Evolutionary conservation across 1,284 basidiomycete species (phyloP), one percentile per base, ranked within the genome.

Genomic region (Sutorius eximius): DNA sequence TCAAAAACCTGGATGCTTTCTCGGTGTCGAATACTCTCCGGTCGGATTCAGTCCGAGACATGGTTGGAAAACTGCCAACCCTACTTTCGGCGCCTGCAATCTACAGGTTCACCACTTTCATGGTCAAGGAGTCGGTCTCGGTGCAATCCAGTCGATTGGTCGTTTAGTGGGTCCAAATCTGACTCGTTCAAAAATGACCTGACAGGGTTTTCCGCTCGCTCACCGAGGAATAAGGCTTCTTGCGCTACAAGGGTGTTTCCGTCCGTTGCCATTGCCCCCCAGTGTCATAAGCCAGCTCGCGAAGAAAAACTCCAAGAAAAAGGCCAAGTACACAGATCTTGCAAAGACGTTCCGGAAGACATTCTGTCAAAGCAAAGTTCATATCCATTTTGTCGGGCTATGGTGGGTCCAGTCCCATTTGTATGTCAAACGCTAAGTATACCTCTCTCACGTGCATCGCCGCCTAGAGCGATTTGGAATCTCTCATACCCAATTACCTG

Each of bases 401-500:
- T 76, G 73, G 73, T 72, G 45, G 40, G 63, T 59, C 16, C 50
- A 5, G 7, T 18, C 16, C 22, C 18, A 0, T 46, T 43, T 43
- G 10, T 20, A 12, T 29, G 70, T 59, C 15, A 49, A 56, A 33
- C 40, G 49, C 5, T 78, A 76, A 77, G 56, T 57, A 13, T 49
- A 33, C 36, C 56, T 61, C 36, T 56, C 61, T 13, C 59, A 62
- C 45, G 61, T 75, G 3, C 60, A 50, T 44, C 52, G 62, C n/a
- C 70, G 77, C 43, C 62, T 78, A 12, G 57, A 61, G 20, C 55
- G 60, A 5, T 77, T 77, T 45, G 77, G 77, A 24, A 65, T 79
- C 20, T 71, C 71, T 29, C 49, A 51, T 3, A 30, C 51, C 0
- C 63, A 74, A 30, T 32, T 73, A 2, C 57, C 52, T 1, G 59